Evolutionary conservation across 1,139 yeast genomes (phyloP).

Genomic region (Blastobotrys capitulatus): DNA sequence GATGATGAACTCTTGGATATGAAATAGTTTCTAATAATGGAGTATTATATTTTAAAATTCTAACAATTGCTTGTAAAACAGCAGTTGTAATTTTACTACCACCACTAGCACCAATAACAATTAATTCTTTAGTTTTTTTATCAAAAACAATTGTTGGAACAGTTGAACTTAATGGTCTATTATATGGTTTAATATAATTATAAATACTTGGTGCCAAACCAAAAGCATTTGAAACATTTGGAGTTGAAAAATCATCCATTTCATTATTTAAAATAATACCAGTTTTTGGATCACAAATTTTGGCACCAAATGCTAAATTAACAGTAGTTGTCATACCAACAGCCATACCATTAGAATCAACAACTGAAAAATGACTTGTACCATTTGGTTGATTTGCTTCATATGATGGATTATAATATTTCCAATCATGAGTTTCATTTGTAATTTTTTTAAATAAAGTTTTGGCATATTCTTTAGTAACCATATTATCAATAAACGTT

Average conservation of each 20-base stretch:
- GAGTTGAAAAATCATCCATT: conserved; percentile 94
- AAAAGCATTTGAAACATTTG: conserved; percentile 64
- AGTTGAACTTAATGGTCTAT: conserved; percentile 81
- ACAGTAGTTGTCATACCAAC: conserved; percentile 87
- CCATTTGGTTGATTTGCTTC: conserved; percentile 77
- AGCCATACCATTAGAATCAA: conserved; percentile 64
- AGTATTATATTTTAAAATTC: conserved; percentile 53
- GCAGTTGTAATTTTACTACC: conserved; percentile 85
- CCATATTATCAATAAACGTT: conserved; percentile 33
- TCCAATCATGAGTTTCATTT: conserved; percentile 57
- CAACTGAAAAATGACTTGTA: conserved; percentile 76
- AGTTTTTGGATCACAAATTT: conserved; percentile 72
- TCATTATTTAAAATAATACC: conserved; percentile 84
- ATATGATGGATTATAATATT: conserved; percentile 71
- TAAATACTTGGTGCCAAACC: conserved; percentile 72
- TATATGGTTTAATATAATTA: conserved; percentile 68
- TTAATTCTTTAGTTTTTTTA: conserved; percentile 35
- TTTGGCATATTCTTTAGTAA: conserved; percentile 50
- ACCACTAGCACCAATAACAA: conserved; percentile 87
- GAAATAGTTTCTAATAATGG: conserved; percentile 65
- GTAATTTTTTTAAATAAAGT: conserved; percentile 44
- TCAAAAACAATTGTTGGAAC: conserved; percentile 65
- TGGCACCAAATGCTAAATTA: conserved; percentile 78
- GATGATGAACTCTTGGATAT: conserved; percentile 84
- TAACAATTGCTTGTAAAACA: conserved; percentile 69